Percentiles rank a stretch among this genome's conserved stretches.
Conservation (phyloP, 148 eudicot species). For the Dianthus caryophyllus region DNA sequence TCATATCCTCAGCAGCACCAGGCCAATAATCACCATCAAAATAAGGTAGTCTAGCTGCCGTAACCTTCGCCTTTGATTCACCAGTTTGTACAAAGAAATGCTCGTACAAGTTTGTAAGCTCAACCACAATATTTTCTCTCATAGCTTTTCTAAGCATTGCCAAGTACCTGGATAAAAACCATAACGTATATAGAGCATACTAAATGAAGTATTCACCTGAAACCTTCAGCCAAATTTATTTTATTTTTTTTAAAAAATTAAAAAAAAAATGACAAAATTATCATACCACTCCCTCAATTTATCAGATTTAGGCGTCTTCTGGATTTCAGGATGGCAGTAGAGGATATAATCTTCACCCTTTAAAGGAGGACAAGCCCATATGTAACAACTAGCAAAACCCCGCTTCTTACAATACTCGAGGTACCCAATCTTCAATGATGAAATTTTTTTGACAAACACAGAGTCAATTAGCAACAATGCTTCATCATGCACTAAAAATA, state of each 20-base stretch:
- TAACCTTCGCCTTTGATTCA: constrained; percentile 90
- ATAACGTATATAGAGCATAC: constrained; percentile 8
- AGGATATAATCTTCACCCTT: constrained; percentile 99
- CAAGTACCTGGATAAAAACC: constrained; percentile 56
- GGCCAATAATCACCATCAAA: constrained; percentile 99
- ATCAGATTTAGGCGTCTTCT: constrained; percentile 98
- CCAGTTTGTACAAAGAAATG: constrained; percentile 78
- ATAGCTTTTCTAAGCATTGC: constrained; percentile 89
- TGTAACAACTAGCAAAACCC: constrained; percentile 97
- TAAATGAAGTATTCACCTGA: constrained; percentile 5
- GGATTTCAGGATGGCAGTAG: constrained; percentile 99
- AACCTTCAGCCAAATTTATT: not conserved
- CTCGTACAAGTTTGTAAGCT: constrained; percentile 80
- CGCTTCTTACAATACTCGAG: constrained; percentile 92
- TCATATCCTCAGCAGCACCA: constrained; percentile 98
- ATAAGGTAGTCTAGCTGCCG: constrained; percentile 95
- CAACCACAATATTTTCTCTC: constrained; percentile 81
- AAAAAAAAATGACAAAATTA: not conserved
- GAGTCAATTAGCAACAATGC: constrained; percentile 7
- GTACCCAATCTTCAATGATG: constrained; percentile 74
- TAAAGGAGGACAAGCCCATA: constrained; percentile 99
- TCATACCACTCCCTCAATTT: constrained; percentile 97
- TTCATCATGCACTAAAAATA: not conserved
- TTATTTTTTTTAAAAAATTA: not conserved
- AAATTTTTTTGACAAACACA: not conserved